Evolutionary conservation across 148 eudicot genomes (phyloP).

Genomic region (Rhododendron molle): DNA sequence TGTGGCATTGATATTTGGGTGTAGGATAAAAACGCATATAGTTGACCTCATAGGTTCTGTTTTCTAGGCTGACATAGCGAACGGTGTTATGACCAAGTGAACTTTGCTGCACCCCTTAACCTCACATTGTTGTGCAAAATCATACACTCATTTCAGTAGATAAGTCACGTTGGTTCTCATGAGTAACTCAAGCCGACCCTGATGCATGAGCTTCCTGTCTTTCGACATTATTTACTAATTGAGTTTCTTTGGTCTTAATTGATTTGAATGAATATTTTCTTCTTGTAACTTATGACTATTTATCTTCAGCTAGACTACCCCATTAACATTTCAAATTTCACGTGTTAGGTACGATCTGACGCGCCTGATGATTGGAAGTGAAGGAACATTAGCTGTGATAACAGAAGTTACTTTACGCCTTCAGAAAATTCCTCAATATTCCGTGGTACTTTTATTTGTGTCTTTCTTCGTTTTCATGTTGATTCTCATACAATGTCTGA

Average conservation of each 20-base stretch:
- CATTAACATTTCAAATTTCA: slow-evolving; percentile 5
- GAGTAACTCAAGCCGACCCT: background rate
- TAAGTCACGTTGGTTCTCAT: background rate
- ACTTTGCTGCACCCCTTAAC: background rate
- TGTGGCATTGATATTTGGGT: background rate
- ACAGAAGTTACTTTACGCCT: slow-evolving; percentile 95
- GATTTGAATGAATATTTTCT: background rate
- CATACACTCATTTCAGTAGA: background rate
- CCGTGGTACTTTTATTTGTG: slow-evolving; percentile 52
- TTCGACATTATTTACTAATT: background rate
- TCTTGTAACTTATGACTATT: background rate
- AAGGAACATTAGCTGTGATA: slow-evolving; percentile 95
- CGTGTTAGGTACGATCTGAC: slow-evolving; percentile 79
- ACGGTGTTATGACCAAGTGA: background rate
- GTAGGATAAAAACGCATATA: background rate
- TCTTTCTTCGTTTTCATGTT: background rate
- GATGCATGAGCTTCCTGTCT: background rate
- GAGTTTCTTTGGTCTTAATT: background rate
- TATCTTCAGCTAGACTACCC: background rate
- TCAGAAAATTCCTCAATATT: slow-evolving; percentile 79
- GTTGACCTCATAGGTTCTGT: background rate
- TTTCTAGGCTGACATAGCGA: background rate
- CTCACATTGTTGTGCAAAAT: background rate
- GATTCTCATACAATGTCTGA: background rate
- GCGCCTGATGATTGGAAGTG: slow-evolving; percentile 93